Percentiles rank a stretch among this genome's conserved stretches.
Evolutionary conservation across 805 yeast genomes (phyloP).

Genomic region (Cyberlindnera veronae): DNA sequence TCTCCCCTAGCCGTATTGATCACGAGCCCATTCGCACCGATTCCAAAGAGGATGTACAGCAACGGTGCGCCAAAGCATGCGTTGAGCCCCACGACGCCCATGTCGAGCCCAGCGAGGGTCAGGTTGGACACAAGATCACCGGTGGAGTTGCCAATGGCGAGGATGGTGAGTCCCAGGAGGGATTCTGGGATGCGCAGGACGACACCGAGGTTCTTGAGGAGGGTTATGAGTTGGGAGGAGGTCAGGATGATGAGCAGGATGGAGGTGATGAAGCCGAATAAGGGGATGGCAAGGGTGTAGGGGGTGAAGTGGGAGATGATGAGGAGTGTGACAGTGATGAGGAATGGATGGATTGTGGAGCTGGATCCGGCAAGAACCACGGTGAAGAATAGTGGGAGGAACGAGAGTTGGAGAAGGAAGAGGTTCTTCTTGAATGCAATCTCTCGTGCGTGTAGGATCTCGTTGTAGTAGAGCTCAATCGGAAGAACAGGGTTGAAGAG

Average conservation of each 20-base stretch:
- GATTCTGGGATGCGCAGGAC: constrained; percentile 67
- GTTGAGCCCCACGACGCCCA: constrained; percentile 86
- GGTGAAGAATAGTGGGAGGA: constrained; percentile 16
- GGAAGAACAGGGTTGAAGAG: constrained; percentile 16
- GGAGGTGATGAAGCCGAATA: constrained; percentile 63
- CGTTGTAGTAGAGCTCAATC: constrained; percentile 1
- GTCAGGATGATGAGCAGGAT: constrained; percentile 65
- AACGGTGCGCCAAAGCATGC: constrained; percentile 96
- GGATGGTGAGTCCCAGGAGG: constrained; percentile 78
- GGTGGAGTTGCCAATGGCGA: constrained; percentile 89
- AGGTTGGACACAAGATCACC: constrained; percentile 87
- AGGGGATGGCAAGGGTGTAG: constrained; percentile 25
- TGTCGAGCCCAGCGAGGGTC: constrained; percentile 76
- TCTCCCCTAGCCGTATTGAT: constrained; percentile 27
- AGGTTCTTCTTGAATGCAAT: constrained; percentile 13
- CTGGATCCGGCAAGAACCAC: not conserved
- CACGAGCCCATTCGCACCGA: constrained; percentile 71
- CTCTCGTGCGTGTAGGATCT: not conserved
- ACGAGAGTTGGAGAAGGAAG: constrained; percentile 29
- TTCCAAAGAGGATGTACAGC: constrained; percentile 69
- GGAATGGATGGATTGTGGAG: not conserved
- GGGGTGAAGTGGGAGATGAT: not conserved
- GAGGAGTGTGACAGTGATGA: not conserved
- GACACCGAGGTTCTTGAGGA: constrained; percentile 58
- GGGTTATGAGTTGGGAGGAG: constrained; percentile 66